These are phyloP conservation scores for Annona squamosa DNA, from an alignment of 164 flowering plant genomes.

Conservation along the genomic window DNA sequence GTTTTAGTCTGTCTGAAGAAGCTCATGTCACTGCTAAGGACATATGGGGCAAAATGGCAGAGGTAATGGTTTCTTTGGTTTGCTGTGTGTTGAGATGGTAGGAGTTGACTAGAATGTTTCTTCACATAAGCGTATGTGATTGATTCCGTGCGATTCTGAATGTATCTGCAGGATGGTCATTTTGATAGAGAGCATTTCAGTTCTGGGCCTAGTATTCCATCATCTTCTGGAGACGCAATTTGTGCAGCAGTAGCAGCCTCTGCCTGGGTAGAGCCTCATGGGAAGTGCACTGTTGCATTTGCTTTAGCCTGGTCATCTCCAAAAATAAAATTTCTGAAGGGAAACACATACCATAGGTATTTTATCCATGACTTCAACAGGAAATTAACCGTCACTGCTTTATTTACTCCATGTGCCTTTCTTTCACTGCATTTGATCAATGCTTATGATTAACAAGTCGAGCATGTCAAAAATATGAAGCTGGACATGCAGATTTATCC, in stretches of 20 bases:
- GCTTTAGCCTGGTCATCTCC: conserved; percentile 89
- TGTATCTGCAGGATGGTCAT: conserved; percentile 54
- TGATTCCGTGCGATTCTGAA: background rate
- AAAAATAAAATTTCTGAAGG: conserved; percentile 71
- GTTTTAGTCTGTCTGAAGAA: conserved; percentile 68
- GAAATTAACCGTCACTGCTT: background rate
- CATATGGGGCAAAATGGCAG: conserved; percentile 73
- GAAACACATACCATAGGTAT: conserved; percentile 66
- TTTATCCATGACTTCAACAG: background rate
- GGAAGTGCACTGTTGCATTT: conserved; percentile 81
- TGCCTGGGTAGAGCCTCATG: conserved; percentile 94
- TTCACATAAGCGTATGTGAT: background rate
- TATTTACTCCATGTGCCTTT: background rate
- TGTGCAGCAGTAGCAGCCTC: conserved; percentile 96
- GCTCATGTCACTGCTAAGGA: conserved; percentile 61
- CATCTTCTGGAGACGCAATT: conserved; percentile 66
- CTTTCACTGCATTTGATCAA: background rate
- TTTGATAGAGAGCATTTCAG: conserved; percentile 66
- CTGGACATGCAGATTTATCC: background rate
- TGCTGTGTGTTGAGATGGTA: background rate
- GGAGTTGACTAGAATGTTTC: background rate
- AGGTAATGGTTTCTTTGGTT: conserved; percentile 32
- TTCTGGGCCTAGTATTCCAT: conserved; percentile 64
- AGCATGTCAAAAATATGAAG: background rate
- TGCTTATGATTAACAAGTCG: background rate